Percentiles rank a stretch among this genome's conserved stretches.
These are phyloP conservation scores for Pseudozyma sp. DNA, from an alignment of 1,284 basidiomycete genomes.

Conservation along the genomic window DNA sequence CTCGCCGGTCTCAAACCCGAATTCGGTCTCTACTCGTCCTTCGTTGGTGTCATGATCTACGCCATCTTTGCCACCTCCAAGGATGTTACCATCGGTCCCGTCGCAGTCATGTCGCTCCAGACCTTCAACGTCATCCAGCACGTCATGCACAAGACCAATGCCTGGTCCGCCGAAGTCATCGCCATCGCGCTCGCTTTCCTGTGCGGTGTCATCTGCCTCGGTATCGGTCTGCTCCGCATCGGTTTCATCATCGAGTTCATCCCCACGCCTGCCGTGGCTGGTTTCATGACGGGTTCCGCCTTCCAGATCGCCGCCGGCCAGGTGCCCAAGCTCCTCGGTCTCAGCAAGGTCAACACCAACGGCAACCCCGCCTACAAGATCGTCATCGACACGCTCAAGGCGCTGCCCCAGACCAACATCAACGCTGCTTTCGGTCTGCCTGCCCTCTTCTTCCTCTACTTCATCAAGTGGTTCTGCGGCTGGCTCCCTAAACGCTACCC, in stretches of 20 bases:
- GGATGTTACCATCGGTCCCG: conserved; percentile 68
- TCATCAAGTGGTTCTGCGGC: conserved; percentile 78
- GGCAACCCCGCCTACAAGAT: conserved; percentile 79
- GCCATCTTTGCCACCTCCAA: conserved; percentile 68
- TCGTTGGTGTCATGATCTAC: conserved; percentile 85
- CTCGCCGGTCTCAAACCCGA: conserved; percentile 86
- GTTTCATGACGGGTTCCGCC: conserved; percentile 75
- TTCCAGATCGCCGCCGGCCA: conserved; percentile 66
- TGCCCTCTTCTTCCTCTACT: conserved; percentile 80
- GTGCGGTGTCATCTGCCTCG: conserved; percentile 91
- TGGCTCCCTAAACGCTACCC: conserved; percentile 78
- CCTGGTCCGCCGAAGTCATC: conserved; percentile 74
- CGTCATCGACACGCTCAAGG: conserved; percentile 90
- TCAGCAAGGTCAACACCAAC: conserved; percentile 55
- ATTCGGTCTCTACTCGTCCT: conserved; percentile 95
- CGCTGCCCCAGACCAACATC: conserved; percentile 77
- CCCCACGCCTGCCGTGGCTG: conserved; percentile 87
- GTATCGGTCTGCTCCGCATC: conserved; percentile 87
- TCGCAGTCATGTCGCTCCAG: conserved; percentile 93
- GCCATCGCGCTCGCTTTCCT: conserved; percentile 88
- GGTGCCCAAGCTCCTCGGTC: conserved; percentile 65
- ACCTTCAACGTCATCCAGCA: conserved; percentile 74
- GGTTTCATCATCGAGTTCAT: conserved; percentile 98
- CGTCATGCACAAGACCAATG: conserved; percentile 30
- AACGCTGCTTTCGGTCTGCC: conserved; percentile 92